These are phyloP conservation scores for Rhizomucor miehei DNA, from an alignment of 371 early-diverging fungal genomes.

Conservation along the genomic window DNA sequence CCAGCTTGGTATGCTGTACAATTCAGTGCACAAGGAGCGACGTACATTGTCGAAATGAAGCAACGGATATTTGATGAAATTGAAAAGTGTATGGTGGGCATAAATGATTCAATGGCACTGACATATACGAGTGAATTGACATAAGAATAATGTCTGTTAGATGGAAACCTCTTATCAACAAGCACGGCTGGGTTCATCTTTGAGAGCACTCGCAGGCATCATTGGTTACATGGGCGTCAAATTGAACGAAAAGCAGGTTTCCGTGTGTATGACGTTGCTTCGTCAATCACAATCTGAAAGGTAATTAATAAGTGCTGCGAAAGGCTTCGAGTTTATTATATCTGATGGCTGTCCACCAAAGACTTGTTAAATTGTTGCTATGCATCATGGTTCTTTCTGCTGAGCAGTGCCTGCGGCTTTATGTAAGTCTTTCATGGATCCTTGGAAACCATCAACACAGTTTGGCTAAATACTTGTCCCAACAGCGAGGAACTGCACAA, in stretches of 20 bases:
- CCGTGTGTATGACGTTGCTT: slow-evolving; percentile 19
- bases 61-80: slow-evolving; percentile 23
- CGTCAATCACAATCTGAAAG: slow-evolving; percentile 23
- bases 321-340: no score
- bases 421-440: background rate
- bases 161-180: slow-evolving; percentile 4
- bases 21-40: slow-evolving; percentile 18
- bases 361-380: slow-evolving; percentile 11
- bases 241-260: slow-evolving; percentile 24
- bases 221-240: slow-evolving; percentile 42
- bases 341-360: no score
- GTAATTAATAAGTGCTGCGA: slow-evolving; percentile 5
- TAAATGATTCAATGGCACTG: background rate
- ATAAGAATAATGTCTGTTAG: no score
- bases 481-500: slow-evolving; percentile 22
- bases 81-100: slow-evolving; percentile 11
- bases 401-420: slow-evolving; percentile 11
- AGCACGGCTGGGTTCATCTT: slow-evolving; percentile 19
- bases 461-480: background rate
- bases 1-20: slow-evolving; percentile 44
- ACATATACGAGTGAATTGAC: no score
- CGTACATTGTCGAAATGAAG: slow-evolving; percentile 33
- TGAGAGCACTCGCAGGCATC: slow-evolving; percentile 39
- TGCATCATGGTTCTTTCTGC: slow-evolving; percentile 12
- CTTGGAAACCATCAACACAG: no score